Percentiles rank a stretch among this genome's conserved stretches.
Conservation (phyloP, 495 filamentous ascomycete species). For the Lasiosphaeria ovina region DNA sequence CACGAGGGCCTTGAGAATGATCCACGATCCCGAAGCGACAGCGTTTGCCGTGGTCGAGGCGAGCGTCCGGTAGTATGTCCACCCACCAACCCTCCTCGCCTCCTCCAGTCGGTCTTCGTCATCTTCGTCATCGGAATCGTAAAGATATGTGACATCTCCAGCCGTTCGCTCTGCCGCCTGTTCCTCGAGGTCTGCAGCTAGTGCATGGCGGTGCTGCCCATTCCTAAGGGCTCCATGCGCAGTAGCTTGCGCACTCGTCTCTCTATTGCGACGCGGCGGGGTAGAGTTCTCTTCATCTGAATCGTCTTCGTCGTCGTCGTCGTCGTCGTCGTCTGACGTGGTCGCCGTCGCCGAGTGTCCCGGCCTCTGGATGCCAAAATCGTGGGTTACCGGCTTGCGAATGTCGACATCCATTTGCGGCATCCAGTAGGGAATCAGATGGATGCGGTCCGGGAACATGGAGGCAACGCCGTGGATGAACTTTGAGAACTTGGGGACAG, state of each 20-base stretch:
- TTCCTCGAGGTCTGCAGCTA: constrained; percentile 45
- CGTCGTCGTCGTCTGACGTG: constrained; percentile 73
- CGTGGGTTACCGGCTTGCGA: constrained; percentile 80
- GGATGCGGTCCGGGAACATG: constrained; percentile 80
- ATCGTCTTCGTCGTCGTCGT: constrained; percentile 55
- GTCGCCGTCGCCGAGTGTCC: constrained; percentile 69
- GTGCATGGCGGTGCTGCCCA: constrained; percentile 35
- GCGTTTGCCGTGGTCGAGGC: constrained; percentile 32
- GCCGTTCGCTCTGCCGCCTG: constrained; percentile 43
- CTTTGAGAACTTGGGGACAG: constrained; percentile 98
- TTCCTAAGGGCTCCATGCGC: constrained; percentile 27
- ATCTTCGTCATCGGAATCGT: constrained; percentile 87
- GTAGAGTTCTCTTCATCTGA: constrained; percentile 52
- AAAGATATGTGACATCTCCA: constrained; percentile 77
- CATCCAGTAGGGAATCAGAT: constrained; percentile 94
- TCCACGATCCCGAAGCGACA: constrained; percentile 37
- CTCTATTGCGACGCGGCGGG: constrained; percentile 25
- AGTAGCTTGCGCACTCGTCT: constrained; percentile 33
- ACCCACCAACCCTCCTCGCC: constrained; percentile 68
- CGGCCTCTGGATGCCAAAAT: constrained; percentile 84
- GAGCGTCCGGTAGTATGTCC: constrained; percentile 62
- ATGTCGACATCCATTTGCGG: constrained; percentile 99
- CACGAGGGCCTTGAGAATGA: constrained; percentile 49
- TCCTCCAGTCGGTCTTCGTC: constrained; percentile 68
- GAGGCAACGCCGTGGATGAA: constrained; percentile 95